phyloP scores from a whole-genome alignment of 345 rosid genomes.

The Carallia brachiata region DNA sequence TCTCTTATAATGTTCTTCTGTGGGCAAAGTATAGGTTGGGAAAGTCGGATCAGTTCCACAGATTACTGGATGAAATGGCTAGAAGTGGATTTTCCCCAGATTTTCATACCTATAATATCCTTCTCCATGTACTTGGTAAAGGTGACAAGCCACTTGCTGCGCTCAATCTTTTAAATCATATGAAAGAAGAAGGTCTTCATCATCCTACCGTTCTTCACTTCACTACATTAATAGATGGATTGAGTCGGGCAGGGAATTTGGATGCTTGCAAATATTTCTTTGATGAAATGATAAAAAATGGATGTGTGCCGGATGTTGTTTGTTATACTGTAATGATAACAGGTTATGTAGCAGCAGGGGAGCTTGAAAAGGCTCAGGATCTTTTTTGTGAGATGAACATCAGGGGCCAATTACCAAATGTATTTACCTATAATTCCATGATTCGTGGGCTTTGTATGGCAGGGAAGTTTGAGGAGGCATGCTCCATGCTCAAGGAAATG shows the following conservation, averaged over 20 bases:
- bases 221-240: slow-evolving; percentile 89
- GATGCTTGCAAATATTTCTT: slow-evolving; percentile 77
- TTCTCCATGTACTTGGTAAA: slow-evolving; percentile 83
- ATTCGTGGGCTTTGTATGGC: slow-evolving; percentile 80
- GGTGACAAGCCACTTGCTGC: slow-evolving; percentile 84
- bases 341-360: slow-evolving; percentile 58
- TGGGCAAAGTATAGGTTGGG: slow-evolving; percentile 74
- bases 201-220: slow-evolving; percentile 65
- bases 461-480: slow-evolving; percentile 63
- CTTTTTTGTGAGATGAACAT: slow-evolving; percentile 62
- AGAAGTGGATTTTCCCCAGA: slow-evolving; percentile 62
- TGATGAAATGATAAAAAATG: slow-evolving; percentile 62
- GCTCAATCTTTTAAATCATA: slow-evolving; percentile 64
- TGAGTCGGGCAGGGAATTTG: slow-evolving; percentile 82
- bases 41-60: slow-evolving; percentile 58
- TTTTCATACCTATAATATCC: slow-evolving; percentile 70
- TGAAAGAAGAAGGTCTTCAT: slow-evolving; percentile 66
- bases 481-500: slow-evolving; percentile 76
- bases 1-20: slow-evolving; percentile 72
- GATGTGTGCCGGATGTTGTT: slow-evolving; percentile 75
- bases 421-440: slow-evolving; percentile 81
- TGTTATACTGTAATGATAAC: slow-evolving; percentile 88
- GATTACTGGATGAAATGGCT: slow-evolving; percentile 77
- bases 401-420: slow-evolving; percentile 73
- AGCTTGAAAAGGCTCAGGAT: slow-evolving; percentile 66